phyloP scores from a whole-genome alignment of 2,329 filamentous ascomycete genomes.

The Xylariomycetidae sp. region DNA sequence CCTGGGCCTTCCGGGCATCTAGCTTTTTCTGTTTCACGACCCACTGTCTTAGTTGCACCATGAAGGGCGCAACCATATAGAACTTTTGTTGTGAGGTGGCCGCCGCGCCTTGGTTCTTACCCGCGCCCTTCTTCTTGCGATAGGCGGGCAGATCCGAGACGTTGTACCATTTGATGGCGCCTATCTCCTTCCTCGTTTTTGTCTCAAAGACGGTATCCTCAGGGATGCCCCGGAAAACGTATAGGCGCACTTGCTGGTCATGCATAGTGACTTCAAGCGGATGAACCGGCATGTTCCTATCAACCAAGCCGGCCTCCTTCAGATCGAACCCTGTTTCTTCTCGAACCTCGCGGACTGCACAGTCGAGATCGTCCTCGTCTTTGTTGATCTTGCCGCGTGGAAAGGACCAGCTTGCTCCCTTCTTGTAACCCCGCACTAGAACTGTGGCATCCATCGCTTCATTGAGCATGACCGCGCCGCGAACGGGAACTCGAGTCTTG shows the following conservation, averaged over 20 bases:
- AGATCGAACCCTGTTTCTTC: conserved; percentile 94
- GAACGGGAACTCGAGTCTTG: conserved; percentile 89
- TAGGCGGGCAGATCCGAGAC: conserved; percentile 81
- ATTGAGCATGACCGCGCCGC: conserved; percentile 90
- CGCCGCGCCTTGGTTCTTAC: conserved; percentile 50
- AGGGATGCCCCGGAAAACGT: conserved; percentile 83
- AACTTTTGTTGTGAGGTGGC: conserved; percentile 70
- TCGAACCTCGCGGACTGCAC: conserved; percentile 88
- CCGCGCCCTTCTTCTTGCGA: conserved; percentile 56
- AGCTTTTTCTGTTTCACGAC: conserved; percentile 75
- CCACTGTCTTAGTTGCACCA: conserved; percentile 83
- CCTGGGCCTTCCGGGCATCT: conserved; percentile 45
- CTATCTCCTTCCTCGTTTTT: conserved; percentile 92
- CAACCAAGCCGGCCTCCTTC: conserved; percentile 66
- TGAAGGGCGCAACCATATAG: conserved; percentile 95
- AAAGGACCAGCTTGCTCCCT: conserved; percentile 92
- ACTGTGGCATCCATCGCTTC: conserved; percentile 90
- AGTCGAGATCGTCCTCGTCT: conserved; percentile 88
- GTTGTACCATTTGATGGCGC: conserved; percentile 93
- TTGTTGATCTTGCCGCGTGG: conserved; percentile 97
- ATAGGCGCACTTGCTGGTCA: conserved; percentile 88
- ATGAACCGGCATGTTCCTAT: conserved; percentile 65
- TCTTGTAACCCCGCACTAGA: conserved; percentile 97
- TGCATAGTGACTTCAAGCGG: conserved; percentile 84
- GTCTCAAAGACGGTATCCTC: conserved; percentile 85